Conservation (phyloP, 306 rosid species). For the Fragaria nilgerrensis region DNA sequence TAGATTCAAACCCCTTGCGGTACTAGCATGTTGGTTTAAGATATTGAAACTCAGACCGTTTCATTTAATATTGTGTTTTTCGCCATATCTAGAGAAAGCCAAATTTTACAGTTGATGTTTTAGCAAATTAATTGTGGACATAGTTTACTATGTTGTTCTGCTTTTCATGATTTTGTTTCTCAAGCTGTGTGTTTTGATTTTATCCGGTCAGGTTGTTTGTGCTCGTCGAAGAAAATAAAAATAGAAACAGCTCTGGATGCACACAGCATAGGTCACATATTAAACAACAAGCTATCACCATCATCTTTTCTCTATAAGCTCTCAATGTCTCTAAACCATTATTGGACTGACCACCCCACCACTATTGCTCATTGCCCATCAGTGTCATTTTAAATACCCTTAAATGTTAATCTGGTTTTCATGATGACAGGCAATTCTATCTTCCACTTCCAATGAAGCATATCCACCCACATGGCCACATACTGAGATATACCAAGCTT, state of each 20-base stretch:
- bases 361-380: neutral
- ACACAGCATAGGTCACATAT: neutral
- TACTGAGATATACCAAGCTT: neutral
- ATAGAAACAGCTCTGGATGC: too few relatives aligned
- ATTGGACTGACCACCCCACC: slow-evolving; percentile 3
- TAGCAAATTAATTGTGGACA: too few relatives aligned
- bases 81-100: too few relatives aligned
- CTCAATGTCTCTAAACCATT: neutral
- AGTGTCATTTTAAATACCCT: neutral
- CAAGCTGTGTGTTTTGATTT: too few relatives aligned
- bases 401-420: neutral
- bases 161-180: too few relatives aligned
- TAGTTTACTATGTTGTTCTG: too few relatives aligned
- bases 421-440: neutral
- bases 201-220: neutral
- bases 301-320: neutral
- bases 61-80: too few relatives aligned
- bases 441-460: neutral
- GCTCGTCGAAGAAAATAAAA: too few relatives aligned
- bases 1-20: too few relatives aligned
- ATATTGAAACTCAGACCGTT: too few relatives aligned
- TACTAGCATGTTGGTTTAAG: too few relatives aligned
- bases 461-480: neutral
- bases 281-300: neutral
- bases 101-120: too few relatives aligned